Percentiles rank a stretch among this genome's conserved stretches.
Conservation (phyloP, 441 rosid genomes). For the Cnidoscolus chayamansa region DNA sequence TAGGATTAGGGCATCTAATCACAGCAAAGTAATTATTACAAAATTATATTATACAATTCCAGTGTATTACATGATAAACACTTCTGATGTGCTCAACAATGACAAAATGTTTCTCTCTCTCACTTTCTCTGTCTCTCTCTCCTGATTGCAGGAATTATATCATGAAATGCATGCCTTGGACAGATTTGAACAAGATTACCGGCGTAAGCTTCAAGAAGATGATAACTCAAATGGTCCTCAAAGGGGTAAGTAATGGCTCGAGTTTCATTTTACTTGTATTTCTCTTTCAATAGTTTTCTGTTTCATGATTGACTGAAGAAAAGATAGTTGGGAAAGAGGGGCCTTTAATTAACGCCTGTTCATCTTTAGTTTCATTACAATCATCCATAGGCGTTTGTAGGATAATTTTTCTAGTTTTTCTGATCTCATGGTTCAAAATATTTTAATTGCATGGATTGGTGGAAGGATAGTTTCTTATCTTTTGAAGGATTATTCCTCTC, state of each 20-base stretch:
- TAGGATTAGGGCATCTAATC: too few species aligned
- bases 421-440: background rate
- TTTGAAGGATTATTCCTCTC: background rate
- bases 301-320: background rate
- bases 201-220: constrained; percentile 87
- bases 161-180: constrained; percentile 96
- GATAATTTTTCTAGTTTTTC: background rate
- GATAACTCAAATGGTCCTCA: constrained; percentile 65
- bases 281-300: constrained; percentile 2
- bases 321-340: background rate
- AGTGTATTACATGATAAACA: background rate
- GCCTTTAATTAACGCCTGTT: background rate
- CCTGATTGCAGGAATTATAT: constrained; percentile 74
- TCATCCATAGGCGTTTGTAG: background rate
- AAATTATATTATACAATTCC: too few species aligned
- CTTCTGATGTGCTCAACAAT: constrained; percentile 5
- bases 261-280: constrained; percentile 10
- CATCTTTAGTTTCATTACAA: background rate
- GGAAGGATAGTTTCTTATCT: background rate
- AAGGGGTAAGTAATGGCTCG: constrained; percentile 49
- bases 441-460: background rate
- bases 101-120: background rate
- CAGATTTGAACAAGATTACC: constrained; percentile 98
- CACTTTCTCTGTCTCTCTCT: background rate
- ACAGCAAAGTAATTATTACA: too few species aligned